Percentiles rank a stretch among this genome's conserved stretches.
Evolutionary conservation across 2,329 filamentous ascomycete genomes (phyloP).

Genomic region (Fusarium floridanum): DNA sequence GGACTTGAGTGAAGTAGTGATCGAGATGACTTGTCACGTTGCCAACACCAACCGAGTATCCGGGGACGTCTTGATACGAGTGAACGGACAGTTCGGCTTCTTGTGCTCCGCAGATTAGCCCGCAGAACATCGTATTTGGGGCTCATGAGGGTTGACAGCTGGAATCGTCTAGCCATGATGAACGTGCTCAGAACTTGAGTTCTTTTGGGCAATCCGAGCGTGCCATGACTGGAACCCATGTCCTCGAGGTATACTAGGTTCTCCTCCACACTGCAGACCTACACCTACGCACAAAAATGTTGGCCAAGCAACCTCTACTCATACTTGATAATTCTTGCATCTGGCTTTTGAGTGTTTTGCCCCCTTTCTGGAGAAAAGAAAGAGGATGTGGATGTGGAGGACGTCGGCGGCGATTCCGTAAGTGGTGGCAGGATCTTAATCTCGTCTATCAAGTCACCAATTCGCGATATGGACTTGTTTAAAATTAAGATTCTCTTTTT

Average conservation of each 20-base stretch:
- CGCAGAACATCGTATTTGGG: not conserved
- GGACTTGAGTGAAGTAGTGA: not conserved
- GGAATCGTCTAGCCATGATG: not conserved
- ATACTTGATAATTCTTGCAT: not conserved
- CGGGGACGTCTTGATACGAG: not conserved
- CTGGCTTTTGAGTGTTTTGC: not conserved
- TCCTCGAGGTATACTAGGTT: not conserved
- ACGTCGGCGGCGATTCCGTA: not conserved
- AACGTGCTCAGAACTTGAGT: not conserved
- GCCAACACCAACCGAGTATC: not conserved
- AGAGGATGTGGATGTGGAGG: not conserved
- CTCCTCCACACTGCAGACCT: not conserved
- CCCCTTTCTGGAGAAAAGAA: not conserved
- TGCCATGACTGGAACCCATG: not conserved
- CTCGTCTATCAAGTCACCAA: not conserved
- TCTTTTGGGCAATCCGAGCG: not conserved
- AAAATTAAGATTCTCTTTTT: not conserved
- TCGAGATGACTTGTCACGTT: not conserved
- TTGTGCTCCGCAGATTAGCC: not conserved
- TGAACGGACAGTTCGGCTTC: not conserved
- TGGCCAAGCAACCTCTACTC: not conserved
- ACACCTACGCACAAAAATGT: not conserved
- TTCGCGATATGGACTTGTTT: not conserved
- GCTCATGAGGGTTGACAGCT: not conserved
- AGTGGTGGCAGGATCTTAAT: not conserved